phyloP scores from a whole-genome alignment of 257 asterid genomes.

The Solanum habrochaites region DNA sequence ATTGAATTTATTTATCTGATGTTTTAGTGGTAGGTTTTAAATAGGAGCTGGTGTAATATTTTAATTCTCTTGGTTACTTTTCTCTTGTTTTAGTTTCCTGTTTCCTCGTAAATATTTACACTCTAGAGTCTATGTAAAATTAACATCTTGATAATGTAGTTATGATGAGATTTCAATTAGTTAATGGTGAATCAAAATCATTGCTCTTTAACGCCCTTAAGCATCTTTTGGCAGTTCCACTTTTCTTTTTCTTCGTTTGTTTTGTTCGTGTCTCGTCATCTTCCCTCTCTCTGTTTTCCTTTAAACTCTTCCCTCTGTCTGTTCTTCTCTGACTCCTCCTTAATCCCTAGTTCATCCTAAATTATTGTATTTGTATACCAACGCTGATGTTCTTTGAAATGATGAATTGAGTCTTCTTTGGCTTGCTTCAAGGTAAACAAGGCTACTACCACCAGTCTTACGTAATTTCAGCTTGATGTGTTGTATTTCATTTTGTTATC shows the following conservation, averaged over 20 bases:
- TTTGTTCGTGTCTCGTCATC: background rate
- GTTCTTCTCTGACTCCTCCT: background rate
- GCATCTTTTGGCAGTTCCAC: background rate
- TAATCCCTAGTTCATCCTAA: background rate
- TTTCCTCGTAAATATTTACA: background rate
- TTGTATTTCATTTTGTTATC: background rate
- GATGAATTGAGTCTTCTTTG: background rate
- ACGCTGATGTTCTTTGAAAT: background rate
- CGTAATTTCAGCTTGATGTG: background rate
- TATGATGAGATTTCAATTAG: background rate
- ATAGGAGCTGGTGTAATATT: background rate
- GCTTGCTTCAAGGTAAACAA: background rate
- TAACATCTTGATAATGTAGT: background rate
- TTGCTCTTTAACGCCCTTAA: background rate
- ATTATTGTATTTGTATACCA: background rate
- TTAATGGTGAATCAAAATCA: background rate
- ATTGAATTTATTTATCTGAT: background rate
- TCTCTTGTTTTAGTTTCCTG: background rate
- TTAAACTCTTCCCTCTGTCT: background rate
- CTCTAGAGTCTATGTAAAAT: background rate
- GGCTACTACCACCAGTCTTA: background rate
- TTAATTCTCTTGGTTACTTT: background rate
- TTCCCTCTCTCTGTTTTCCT: background rate
- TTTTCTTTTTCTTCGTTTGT: background rate
- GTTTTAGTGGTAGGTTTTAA: background rate